Evolutionary conservation across 345 rosid genomes (phyloP).

Genomic region (Xanthoceras sorbifolium): DNA sequence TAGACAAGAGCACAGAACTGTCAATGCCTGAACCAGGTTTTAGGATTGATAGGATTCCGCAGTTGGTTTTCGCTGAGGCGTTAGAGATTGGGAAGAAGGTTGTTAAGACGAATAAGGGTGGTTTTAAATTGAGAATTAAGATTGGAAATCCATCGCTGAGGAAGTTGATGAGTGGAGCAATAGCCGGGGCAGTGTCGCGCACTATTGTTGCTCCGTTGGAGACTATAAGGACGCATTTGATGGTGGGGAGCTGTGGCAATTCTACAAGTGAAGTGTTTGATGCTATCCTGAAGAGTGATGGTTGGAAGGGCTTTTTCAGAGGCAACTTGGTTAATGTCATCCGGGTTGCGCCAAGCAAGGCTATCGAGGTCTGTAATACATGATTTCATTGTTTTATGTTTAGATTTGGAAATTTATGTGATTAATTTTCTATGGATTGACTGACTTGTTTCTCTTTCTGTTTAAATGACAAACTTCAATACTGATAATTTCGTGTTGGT

Average conservation of each 20-base stretch:
- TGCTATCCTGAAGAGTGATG: constrained; percentile 57
- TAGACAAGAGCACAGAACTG: neutral
- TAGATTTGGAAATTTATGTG: neutral
- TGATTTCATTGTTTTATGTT: neutral
- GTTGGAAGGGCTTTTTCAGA: constrained; percentile 64
- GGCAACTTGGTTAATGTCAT: constrained; percentile 69
- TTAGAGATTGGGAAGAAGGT: constrained; percentile 29
- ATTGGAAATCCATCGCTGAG: constrained; percentile 52
- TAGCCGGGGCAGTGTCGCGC: constrained; percentile 62
- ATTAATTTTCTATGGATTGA: neutral
- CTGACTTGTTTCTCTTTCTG: neutral
- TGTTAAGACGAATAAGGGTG: constrained; percentile 29
- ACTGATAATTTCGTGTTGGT: neutral
- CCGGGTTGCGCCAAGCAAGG: constrained; percentile 66
- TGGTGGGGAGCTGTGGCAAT: constrained; percentile 66
- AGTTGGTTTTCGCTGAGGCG: constrained; percentile 5
- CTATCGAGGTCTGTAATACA: constrained; percentile 54
- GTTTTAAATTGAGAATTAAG: constrained; percentile 47
- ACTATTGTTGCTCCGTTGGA: constrained; percentile 66
- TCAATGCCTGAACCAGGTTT: constrained; percentile 4
- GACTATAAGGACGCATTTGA: constrained; percentile 64
- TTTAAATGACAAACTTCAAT: neutral
- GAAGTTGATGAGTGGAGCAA: constrained; percentile 60
- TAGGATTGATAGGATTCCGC: constrained; percentile 13
- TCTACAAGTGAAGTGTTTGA: constrained; percentile 48